phyloP scores from a whole-genome alignment of 179 eudicot genomes.

The Vitellaria paradoxa region DNA sequence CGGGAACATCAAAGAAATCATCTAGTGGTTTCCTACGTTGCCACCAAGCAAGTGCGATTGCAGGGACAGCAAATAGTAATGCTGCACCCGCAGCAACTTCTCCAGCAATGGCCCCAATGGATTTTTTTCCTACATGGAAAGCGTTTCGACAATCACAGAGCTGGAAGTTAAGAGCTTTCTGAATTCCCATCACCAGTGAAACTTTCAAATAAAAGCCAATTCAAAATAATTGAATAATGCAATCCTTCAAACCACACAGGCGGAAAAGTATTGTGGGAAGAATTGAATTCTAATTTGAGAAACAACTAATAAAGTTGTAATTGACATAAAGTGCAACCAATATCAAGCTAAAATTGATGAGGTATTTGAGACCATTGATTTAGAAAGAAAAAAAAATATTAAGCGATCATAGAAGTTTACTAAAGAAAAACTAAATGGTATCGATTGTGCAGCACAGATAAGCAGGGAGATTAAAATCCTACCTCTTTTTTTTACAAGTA shows the following conservation, averaged over 20 bases:
- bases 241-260: neutral
- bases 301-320: neutral
- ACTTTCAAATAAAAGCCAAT: no score
- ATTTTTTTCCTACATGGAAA: no score
- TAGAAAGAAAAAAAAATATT: neutral
- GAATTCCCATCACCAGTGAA: no score
- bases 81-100: slow-evolving; percentile 40
- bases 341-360: neutral
- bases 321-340: neutral
- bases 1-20: slow-evolving; percentile 52
- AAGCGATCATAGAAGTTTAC: neutral
- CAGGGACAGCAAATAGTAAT: slow-evolving; percentile 65
- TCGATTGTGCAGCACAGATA: neutral
- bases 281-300: neutral
- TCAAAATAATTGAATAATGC: no score
- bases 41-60: no score
- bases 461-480: neutral
- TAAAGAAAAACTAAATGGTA: neutral
- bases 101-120: slow-evolving; percentile 74
- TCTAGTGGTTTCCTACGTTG: slow-evolving; percentile 25
- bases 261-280: neutral
- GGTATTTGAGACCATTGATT: neutral
- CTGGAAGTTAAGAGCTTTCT: no score
- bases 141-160: no score
- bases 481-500: no score